A percentile compares a stretch with the other conserved stretches of the same genome.
Conservation (phyloP, 2,329 filamentous ascomycete species). For the Fusarium sp. region DNA sequence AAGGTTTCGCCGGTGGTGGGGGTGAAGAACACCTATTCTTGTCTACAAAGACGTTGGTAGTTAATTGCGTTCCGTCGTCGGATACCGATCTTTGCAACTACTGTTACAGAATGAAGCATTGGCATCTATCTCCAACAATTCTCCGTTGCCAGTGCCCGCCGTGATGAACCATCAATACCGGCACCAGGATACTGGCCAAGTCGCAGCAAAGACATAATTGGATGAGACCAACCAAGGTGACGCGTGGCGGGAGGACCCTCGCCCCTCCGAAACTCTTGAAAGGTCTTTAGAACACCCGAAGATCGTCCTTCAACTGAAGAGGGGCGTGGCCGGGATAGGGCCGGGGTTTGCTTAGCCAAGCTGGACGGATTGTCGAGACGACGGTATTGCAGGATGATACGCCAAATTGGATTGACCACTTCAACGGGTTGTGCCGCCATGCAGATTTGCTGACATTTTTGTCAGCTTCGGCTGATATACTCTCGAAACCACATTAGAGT, state of each 20-base stretch:
- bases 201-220: constrained; percentile 15
- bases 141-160: constrained; percentile 21
- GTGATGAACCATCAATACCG: constrained; percentile 21
- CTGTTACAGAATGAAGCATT: constrained; percentile 33
- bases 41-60: background rate
- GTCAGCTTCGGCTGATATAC: background rate
- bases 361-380: constrained; percentile 14
- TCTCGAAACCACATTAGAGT: background rate
- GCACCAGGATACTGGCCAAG: constrained; percentile 9
- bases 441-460: background rate
- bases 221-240: constrained; percentile 37
- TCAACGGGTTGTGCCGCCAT: background rate
- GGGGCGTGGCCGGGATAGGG: constrained; percentile 26
- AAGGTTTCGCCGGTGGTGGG: constrained; percentile 23
- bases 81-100: constrained; percentile 21
- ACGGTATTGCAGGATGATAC: constrained; percentile 12
- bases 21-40: constrained; percentile 22
- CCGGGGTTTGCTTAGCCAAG: constrained; percentile 25
- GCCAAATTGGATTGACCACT: constrained; percentile 1
- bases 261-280: background rate
- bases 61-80: background rate
- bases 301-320: constrained; percentile 24
- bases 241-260: constrained; percentile 48
- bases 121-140: constrained; percentile 25
- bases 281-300: constrained; percentile 5